Evolutionary conservation across 176 grass and related monocot species (phyloP), one percentile per base, ranked within the genome.

Genomic region (Triticum monococcum): DNA sequence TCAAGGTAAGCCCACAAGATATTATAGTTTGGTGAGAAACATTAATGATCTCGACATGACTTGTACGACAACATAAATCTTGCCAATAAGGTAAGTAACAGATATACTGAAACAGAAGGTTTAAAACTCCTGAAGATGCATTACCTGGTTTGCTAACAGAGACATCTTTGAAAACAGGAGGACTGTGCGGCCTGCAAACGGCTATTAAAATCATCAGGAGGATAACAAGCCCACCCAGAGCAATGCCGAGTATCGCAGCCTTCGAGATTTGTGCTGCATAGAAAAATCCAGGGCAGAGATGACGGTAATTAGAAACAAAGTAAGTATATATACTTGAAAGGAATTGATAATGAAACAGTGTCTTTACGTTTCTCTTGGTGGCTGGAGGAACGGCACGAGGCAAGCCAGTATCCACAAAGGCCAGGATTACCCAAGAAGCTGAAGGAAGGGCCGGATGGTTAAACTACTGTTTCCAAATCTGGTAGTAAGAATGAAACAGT

Each of bases 391-490:
- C n/a, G 74, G 81, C 97, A 99, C 1, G 97, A 93, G 56, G 83
- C 92, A 56, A 94, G 74, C 94, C 97, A 99, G 88, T 97, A 99
- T 80, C 97, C 97, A 78, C 94, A 99, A 37, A 99, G 92, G 28
- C 87, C 87, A 74, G 92, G 92, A 89, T 99, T 99, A 73, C 94
- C 97, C 75, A 97, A 77, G 68, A 99, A 99, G 79, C 97, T 99
- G 74, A 63, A 83, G 12, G 80, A 59, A 82, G 14, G 43, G 69
- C 16, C 56, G 38, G 9, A 90, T 30, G 1, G 14, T 79, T 64
- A 83, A 33, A 82, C 7, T 26, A 64, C 7, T 88, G 33, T 67
- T 83, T 36, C 46, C 10, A 76, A 5, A 67, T 25, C 41, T 48
- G 33, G 76, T 57, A 22, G 17, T 72, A 85, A 65, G 41, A 10